Conservation (phyloP, 148 eudicot genomes). For the Bassia scoparia region DNA sequence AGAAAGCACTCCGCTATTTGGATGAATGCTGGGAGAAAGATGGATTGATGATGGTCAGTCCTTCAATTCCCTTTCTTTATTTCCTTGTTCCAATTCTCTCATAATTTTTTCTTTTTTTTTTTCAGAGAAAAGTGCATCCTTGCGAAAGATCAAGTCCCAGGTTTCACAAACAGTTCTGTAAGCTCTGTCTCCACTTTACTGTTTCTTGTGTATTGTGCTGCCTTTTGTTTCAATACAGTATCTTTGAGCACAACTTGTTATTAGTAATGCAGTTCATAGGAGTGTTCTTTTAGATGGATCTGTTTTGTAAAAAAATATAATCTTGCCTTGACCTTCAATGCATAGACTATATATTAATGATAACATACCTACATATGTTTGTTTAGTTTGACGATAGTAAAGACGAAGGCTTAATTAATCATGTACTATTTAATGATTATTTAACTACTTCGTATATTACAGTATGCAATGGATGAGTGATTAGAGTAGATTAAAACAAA, state of each 20-base stretch:
- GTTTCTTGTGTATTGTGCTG: neutral
- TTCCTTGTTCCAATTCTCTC: neutral
- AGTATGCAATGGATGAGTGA: no score
- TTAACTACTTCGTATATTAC: no score
- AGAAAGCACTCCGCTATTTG: slow-evolving; percentile 76
- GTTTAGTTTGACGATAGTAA: no score
- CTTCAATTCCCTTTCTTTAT: neutral
- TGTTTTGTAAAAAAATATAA: no score
- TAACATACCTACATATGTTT: no score
- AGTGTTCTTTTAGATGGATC: neutral
- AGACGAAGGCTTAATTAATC: no score
- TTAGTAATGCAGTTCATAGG: neutral
- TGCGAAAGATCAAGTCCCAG: slow-evolving; percentile 75
- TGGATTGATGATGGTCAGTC: slow-evolving; percentile 69
- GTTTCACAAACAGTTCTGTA: slow-evolving; percentile 85
- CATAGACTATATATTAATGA: no score
- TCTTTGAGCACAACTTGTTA: neutral
- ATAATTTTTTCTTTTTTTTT: slow-evolving; percentile 3
- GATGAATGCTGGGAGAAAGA: slow-evolving; percentile 94
- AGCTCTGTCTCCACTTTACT: slow-evolving; percentile 31
- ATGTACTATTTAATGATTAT: no score
- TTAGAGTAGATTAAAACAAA: no score
- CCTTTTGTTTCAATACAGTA: neutral
- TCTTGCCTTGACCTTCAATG: no score
- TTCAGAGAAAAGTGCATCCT: slow-evolving; percentile 55